Base-by-base conservation (phyloP, 1,139 yeast genomes). In the Candida sp. region DNA sequence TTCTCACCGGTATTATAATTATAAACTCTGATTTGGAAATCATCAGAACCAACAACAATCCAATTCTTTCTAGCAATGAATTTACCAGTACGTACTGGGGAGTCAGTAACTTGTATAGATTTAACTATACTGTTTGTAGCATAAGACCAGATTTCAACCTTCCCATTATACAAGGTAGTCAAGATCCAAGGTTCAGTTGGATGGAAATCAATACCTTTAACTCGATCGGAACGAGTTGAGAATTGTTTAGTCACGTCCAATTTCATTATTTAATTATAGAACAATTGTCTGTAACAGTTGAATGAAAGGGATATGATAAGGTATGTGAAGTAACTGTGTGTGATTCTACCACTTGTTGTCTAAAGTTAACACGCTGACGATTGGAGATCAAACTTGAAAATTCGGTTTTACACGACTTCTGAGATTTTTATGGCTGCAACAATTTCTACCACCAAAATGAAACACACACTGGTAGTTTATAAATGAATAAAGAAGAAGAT, bases 181-280 rank as follows among this genome's bases (percentile, higher is more conserved):
- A 89, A 75, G 43, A 87, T 83, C 98, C 99, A 93, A 44, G 99
- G 98, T 64, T 93, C 99, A 21, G 90, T 75, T 30, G 99, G 99
- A 65, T 93, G 99, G 75, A 95, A 87, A 69, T 93, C 99, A 60
- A 93, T 87, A 44, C 97, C 98, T 68, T 93, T 93, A 63, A 93
- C 97, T 64, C 99, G 84, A 65, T 91, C 97, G 37, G 97, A 86
- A 57, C 97, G 85, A 49, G 90, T 80, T 55, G 87, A 83, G 64
- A 87, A 85, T 57, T 82, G 84, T 71, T 87, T 87, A 76, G 84
- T 66, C 46, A 70, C 71, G 66, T 70, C 78, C 68, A 74, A 70
- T 59, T 73, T 73, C 79, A 74, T 74, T n/a, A 34, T 9, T 23
- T 39, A 23, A 5, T 30, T 34, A 27, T 35, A 23, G n/a, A n/a